A percentile compares a stretch with the other conserved stretches of the same genome.
Evolutionary conservation across 352 stramenopile genomes (phyloP).

Genomic region (Peronospora belbahrii): DNA sequence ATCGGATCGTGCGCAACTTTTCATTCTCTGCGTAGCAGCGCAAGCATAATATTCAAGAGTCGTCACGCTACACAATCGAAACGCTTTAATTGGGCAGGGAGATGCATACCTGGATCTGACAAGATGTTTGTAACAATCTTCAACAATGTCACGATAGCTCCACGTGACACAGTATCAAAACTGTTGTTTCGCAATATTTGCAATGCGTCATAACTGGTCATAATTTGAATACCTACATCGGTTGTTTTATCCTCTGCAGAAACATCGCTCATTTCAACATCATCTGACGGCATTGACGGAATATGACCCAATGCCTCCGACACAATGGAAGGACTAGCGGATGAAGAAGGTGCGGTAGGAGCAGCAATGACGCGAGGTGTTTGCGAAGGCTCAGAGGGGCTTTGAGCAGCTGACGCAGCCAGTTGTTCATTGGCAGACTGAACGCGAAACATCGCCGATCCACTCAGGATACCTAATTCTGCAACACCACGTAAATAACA

Average conservation of each 20-base stretch:
- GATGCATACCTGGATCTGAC: slow-evolving; percentile 53
- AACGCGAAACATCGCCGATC: slow-evolving; percentile 82
- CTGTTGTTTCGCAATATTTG: slow-evolving; percentile 63
- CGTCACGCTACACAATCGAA: neutral
- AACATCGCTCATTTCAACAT: slow-evolving; percentile 48
- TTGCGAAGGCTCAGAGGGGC: neutral
- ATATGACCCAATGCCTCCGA: neutral
- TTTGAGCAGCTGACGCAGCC: neutral
- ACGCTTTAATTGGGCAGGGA: neutral
- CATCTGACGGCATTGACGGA: slow-evolving; percentile 8
- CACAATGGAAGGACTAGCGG: neutral
- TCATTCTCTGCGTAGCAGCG: slow-evolving; percentile 47
- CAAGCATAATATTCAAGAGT: neutral
- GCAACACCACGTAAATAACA: neutral
- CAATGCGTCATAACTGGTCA: slow-evolving; percentile 56
- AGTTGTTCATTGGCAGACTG: slow-evolving; percentile 17
- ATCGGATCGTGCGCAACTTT: slow-evolving; percentile 71
- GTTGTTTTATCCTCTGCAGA: neutral
- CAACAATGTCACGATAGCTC: slow-evolving; percentile 64
- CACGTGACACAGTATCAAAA: slow-evolving; percentile 66
- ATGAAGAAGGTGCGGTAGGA: neutral
- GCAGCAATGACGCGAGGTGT: slow-evolving; percentile 17
- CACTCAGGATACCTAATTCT: slow-evolving; percentile 74
- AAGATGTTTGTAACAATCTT: slow-evolving; percentile 84
- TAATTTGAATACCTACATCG: neutral